Base-by-base conservation (phyloP, 352 stramenopile species). In the Globisporangium camurandrum region DNA sequence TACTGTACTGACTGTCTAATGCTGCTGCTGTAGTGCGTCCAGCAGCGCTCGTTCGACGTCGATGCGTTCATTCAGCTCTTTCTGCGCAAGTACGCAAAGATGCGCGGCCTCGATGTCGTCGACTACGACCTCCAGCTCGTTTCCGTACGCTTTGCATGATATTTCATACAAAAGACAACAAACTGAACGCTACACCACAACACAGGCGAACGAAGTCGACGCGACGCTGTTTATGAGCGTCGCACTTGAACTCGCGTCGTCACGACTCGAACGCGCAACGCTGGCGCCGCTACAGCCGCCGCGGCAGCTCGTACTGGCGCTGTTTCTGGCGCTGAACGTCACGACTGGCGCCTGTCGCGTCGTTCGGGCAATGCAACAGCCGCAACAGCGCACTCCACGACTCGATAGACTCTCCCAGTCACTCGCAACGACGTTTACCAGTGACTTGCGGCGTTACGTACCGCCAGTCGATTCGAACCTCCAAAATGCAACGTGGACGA, bases 91-190 rank as follows among this genome's bases (percentile, higher is more conserved):
- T 84, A 83, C 31, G 56, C 59, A 23, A 51, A 62, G 0, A 64
- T 84, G 37, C 60, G 57, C 33, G 42, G 54, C 6, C 63, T 64
- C 42, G 61, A 77, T 36, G 55, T 88, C 23, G 62, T 83, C 8
- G 72, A 86, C 60, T 88, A 88, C 51, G 74, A 85, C 38, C 36
- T 86, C 3, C 62, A 58, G 11, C 58, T 85, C 37, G 61, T 84
- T 57, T 63, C 56, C 37, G 76, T 86, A 62, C 31, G 33, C 4
- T n/a, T n/a, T n/a, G n/a, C n/a, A n/a, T n/a, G n/a, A n/a, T n/a
- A n/a, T n/a, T n/a, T n/a, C n/a, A n/a, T n/a, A n/a, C n/a, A n/a
- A n/a, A n/a, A n/a, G n/a, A n/a, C n/a, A n/a, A n/a, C n/a, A n/a
- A n/a, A n/a, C n/a, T n/a, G n/a, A n/a, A n/a, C n/a, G n/a, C n/a